Percentiles rank a stretch among this genome's conserved stretches.
Conservation (phyloP, 768 basidiomycete genomes). For the Pisolithus sp. region DNA sequence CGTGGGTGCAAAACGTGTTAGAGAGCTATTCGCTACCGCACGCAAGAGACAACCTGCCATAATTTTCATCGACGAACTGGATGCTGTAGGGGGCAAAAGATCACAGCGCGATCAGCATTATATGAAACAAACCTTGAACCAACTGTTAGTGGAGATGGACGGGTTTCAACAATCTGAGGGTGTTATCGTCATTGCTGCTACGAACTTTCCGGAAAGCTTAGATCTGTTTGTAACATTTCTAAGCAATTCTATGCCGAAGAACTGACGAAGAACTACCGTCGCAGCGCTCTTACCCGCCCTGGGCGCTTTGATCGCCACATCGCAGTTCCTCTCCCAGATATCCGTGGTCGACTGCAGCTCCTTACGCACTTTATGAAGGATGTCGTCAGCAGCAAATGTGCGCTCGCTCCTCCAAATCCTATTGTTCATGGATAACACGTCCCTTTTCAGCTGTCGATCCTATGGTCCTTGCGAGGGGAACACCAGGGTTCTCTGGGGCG, state of each 20-base stretch:
- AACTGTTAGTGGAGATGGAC: conserved; percentile 95
- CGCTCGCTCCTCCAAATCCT: conserved; percentile 4
- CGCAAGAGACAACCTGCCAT: conserved; percentile 94
- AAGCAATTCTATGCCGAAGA: background rate
- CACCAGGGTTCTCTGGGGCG: conserved; percentile 94
- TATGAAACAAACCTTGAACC: conserved; percentile 93
- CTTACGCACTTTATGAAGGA: conserved; percentile 85
- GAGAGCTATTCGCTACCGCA: conserved; percentile 91
- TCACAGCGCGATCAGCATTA: conserved; percentile 80
- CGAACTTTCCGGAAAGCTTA: conserved; percentile 92
- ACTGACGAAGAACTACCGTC: conserved; percentile 10
- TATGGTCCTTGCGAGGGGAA: conserved; percentile 85
- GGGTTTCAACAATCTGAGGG: conserved; percentile 93
- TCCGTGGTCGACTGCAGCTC: conserved; percentile 91
- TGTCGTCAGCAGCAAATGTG: conserved; percentile 58
- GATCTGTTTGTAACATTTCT: conserved; percentile 58
- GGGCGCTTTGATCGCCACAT: conserved; percentile 95
- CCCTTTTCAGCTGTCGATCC: conserved; percentile 63
- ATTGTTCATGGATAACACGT: background rate
- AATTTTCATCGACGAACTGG: conserved; percentile 96
- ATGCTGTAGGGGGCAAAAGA: conserved; percentile 89
- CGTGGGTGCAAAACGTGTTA: conserved; percentile 89
- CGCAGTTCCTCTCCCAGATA: conserved; percentile 89
- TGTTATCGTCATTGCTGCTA: conserved; percentile 93
- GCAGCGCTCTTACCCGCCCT: conserved; percentile 87